phyloP scores from a whole-genome alignment of 331 rosid species.

The Rhamnella rubrinervis region DNA sequence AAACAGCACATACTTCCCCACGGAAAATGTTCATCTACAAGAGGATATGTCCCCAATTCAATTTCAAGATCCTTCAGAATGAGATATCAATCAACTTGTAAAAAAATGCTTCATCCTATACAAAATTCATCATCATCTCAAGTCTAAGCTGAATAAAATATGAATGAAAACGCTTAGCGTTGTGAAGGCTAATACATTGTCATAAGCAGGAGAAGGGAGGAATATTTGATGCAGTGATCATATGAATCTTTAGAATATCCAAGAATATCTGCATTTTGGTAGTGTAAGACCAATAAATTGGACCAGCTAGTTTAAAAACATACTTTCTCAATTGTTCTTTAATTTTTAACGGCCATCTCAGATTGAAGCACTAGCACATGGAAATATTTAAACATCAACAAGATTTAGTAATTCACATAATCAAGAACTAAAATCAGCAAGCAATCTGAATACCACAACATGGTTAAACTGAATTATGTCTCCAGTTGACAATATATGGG shows the following conservation, averaged over 20 bases:
- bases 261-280: not conserved
- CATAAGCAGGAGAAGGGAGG: not conserved
- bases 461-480: slow-evolving; percentile 51
- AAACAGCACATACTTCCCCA: slow-evolving; percentile 48
- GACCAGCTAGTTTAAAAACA: not conserved
- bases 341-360: not conserved
- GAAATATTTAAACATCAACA: not conserved
- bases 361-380: not conserved
- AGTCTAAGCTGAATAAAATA: not conserved
- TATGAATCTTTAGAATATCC: not conserved
- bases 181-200: not conserved
- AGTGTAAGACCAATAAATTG: not conserved
- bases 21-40: slow-evolving; percentile 40
- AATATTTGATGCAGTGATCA: not conserved
- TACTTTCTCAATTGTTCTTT: not conserved
- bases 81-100: not conserved
- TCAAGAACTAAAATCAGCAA: not conserved
- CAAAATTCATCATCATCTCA: not conserved
- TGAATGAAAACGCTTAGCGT: not conserved
- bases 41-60: not conserved
- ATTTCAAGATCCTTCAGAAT: not conserved
- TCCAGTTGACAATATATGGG: slow-evolving; percentile 49
- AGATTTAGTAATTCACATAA: too few relatives aligned
- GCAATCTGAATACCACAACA: slow-evolving; percentile 42
- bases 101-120: not conserved